phyloP scores from a whole-genome alignment of 169 alveolate species.

The Besnoitia besnoiti region DNA sequence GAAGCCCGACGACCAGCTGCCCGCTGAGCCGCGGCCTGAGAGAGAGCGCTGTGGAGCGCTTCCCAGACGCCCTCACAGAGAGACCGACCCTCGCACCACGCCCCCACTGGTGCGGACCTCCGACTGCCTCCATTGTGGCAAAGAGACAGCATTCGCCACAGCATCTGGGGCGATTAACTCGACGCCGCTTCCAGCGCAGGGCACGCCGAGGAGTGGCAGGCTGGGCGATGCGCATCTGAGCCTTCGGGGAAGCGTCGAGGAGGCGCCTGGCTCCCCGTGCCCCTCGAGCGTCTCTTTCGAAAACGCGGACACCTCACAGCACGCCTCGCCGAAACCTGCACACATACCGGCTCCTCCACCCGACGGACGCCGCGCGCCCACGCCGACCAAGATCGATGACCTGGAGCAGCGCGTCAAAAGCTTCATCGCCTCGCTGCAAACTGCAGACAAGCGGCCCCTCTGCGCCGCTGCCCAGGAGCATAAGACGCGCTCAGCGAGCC shows the following conservation, averaged over 20 bases:
- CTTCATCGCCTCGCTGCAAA: not conserved
- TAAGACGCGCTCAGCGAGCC: not conserved
- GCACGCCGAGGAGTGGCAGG: too few relatives aligned
- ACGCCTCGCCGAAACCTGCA: too few relatives aligned
- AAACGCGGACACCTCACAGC: too few relatives aligned
- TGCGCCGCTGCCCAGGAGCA: not conserved
- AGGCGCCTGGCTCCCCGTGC: too few relatives aligned
- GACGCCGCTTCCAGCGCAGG: too few relatives aligned
- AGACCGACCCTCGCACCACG: not conserved
- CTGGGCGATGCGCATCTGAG: too few relatives aligned
- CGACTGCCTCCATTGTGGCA: too few relatives aligned
- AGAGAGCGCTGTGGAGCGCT: not conserved
- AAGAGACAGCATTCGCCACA: too few relatives aligned
- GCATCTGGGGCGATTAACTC: too few relatives aligned
- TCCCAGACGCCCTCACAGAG: not conserved
- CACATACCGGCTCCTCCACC: too few relatives aligned
- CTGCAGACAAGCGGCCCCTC: not conserved
- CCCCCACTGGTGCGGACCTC: not conserved
- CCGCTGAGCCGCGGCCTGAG: not conserved
- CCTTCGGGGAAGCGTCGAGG: too few relatives aligned
- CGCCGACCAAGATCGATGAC: not conserved
- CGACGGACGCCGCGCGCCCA: not conserved
- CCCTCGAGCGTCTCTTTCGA: too few relatives aligned
- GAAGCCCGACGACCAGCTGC: not conserved
- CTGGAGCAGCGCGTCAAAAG: conserved; percentile 21